Evolutionary conservation across 140 eudicot species (phyloP).

Genomic region (Oenanthe javanica): DNA sequence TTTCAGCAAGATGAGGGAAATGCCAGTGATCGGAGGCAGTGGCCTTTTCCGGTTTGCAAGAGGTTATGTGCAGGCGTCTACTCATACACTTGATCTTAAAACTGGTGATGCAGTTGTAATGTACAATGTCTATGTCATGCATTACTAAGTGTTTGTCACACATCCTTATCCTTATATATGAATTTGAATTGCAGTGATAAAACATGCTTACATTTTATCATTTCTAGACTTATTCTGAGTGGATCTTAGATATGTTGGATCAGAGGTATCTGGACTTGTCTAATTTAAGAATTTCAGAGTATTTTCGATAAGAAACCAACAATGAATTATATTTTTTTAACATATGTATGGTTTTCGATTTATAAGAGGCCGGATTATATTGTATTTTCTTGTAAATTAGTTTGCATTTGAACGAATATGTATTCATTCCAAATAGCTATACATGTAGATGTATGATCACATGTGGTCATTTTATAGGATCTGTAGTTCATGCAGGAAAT

Average conservation of each 20-base stretch:
- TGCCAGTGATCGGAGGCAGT: conserved; percentile 30
- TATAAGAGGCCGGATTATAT: no score
- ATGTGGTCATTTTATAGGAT: no score
- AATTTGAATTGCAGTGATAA: not conserved
- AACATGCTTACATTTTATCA: not conserved
- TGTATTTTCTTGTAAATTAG: no score
- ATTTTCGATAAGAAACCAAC: not conserved
- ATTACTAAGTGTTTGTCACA: not conserved
- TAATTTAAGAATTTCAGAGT: no score
- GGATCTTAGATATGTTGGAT: no score
- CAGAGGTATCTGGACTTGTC: not conserved
- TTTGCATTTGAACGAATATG: no score
- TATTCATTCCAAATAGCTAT: no score
- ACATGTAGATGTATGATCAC: no score
- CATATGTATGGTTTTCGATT: no score
- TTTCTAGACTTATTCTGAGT: no score
- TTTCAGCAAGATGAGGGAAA: conserved; percentile 17
- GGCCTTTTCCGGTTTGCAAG: conserved; percentile 20
- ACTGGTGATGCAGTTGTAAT: conserved; percentile 1
- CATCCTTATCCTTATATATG: not conserved
- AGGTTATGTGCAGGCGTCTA: conserved; percentile 11
- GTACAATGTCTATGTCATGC: conserved; percentile 15
- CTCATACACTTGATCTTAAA: not conserved
- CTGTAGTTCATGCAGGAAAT: no score
- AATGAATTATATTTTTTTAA: no score